Conservation (phyloP, 2,329 filamentous ascomycete species). For the Ophiocordyceps unilateralis region DNA sequence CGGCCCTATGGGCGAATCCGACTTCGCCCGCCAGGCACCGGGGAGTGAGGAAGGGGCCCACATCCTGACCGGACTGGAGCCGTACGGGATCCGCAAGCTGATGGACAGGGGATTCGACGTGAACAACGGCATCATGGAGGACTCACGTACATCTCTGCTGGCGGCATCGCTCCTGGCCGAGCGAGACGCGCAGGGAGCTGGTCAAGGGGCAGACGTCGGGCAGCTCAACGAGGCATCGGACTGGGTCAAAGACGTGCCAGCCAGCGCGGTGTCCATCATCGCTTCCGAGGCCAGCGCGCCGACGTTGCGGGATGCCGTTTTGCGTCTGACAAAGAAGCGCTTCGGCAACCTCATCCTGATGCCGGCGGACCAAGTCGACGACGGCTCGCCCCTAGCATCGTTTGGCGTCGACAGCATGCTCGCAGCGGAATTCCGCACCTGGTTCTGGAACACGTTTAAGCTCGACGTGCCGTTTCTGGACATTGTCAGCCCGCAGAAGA, state of each 20-base stretch:
- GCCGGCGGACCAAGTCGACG: slow-evolving; percentile 10
- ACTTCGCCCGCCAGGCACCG: neutral
- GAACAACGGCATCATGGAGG: slow-evolving; percentile 3
- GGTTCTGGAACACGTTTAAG: slow-evolving; percentile 15
- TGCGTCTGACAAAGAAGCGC: slow-evolving; percentile 2
- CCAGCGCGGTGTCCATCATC: neutral
- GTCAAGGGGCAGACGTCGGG: neutral
- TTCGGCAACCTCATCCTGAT: slow-evolving; percentile 9
- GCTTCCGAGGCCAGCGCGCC: neutral
- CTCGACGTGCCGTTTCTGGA: slow-evolving; percentile 16
- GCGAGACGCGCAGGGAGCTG: neutral
- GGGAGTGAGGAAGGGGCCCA: slow-evolving; percentile 3
- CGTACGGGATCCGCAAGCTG: slow-evolving; percentile 6
- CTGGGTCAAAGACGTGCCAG: neutral
- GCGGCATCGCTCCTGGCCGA: slow-evolving; percentile 2
- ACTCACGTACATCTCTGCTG: slow-evolving; percentile 7
- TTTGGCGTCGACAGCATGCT: slow-evolving; percentile 25
- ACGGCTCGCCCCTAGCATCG: slow-evolving; percentile 8
- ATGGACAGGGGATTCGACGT: slow-evolving; percentile 6
- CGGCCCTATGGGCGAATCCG: neutral
- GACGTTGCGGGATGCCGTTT: slow-evolving; percentile 2
- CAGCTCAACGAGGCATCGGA: neutral
- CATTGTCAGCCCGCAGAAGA: neutral
- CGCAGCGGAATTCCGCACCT: slow-evolving; percentile 19
- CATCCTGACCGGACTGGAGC: slow-evolving; percentile 10